These are phyloP conservation scores for Cladorrhinum sp. DNA, from an alignment of 2,329 filamentous ascomycete species.

Conservation along the genomic window DNA sequence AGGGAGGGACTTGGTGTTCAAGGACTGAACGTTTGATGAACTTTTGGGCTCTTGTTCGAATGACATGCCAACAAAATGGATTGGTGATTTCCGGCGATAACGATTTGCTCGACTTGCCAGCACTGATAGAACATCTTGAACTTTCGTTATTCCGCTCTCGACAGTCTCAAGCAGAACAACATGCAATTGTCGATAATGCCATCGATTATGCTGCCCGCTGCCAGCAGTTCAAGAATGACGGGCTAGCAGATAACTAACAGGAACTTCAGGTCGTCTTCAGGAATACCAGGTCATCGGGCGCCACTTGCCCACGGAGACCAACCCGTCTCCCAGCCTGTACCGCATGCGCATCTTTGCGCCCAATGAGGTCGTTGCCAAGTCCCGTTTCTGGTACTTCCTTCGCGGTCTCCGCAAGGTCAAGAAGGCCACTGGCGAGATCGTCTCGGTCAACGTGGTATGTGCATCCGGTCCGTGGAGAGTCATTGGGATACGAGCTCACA, in stretches of 20 bases:
- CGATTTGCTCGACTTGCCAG: background rate
- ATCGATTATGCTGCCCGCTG: background rate
- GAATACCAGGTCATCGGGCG: conserved; percentile 99
- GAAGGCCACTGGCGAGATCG: conserved; percentile 99
- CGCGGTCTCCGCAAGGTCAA: conserved; percentile 99
- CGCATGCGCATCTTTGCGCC: conserved; percentile 99
- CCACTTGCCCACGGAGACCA: conserved; percentile 95
- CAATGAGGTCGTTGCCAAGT: conserved; percentile 98
- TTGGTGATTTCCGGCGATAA: background rate
- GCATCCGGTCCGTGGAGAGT: background rate
- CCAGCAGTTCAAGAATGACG: background rate
- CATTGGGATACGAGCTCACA: conserved; percentile 15
- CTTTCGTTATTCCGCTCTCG: background rate
- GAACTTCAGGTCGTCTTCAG: conserved; percentile 83
- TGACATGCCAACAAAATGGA: background rate
- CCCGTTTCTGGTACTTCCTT: conserved; percentile 99
- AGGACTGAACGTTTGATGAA: background rate
- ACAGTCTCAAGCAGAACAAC: background rate
- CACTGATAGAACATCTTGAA: background rate
- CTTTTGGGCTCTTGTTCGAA: background rate
- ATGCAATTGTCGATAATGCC: conserved; percentile 1
- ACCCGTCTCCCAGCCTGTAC: conserved; percentile 97
- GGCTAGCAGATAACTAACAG: background rate
- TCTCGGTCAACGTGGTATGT: conserved; percentile 91
- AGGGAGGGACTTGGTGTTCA: background rate